Conservation (phyloP, 129 eudicot species). For the Flaveria robusta region DNA sequence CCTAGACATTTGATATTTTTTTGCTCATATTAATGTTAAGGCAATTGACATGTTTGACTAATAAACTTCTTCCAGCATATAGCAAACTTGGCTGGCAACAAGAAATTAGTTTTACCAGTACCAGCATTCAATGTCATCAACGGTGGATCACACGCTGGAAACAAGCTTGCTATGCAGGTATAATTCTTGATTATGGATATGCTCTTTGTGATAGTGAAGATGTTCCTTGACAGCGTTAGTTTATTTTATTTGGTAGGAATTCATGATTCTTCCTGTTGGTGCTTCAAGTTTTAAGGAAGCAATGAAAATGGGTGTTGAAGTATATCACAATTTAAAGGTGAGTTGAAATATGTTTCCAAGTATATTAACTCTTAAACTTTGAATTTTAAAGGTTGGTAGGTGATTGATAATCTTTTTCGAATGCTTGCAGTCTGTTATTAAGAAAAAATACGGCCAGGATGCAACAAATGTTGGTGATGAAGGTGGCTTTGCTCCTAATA, state of each 20-base stretch:
- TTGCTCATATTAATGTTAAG: background rate
- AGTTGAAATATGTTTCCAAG: constrained; percentile 8
- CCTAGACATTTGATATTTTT: background rate
- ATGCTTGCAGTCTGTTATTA: constrained; percentile 75
- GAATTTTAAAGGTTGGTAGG: background rate
- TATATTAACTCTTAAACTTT: background rate
- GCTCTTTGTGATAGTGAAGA: background rate
- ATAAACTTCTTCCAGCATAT: constrained; percentile 65
- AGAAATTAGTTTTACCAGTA: constrained; percentile 88
- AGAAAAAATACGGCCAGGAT: constrained; percentile 99
- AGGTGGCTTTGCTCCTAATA: constrained; percentile 99
- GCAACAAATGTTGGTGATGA: constrained; percentile 99
- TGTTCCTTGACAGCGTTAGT: background rate
- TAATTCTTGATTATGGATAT: constrained; percentile 7
- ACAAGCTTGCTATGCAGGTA: constrained; percentile 98
- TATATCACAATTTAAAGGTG: constrained; percentile 90
- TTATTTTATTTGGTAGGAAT: constrained; percentile 51
- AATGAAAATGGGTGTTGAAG: constrained; percentile 99
- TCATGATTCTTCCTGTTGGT: constrained; percentile 97
- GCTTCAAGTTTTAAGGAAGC: constrained; percentile 91
- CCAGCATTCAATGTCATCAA: constrained; percentile 98
- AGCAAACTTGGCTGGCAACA: constrained; percentile 96
- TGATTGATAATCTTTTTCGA: constrained; percentile 8
- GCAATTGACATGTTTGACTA: constrained; percentile 1
- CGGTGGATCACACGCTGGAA: constrained; percentile 99